phyloP scores from a whole-genome alignment of 2,329 filamentous ascomycete genomes.

The Trichoderma pleuroti region DNA sequence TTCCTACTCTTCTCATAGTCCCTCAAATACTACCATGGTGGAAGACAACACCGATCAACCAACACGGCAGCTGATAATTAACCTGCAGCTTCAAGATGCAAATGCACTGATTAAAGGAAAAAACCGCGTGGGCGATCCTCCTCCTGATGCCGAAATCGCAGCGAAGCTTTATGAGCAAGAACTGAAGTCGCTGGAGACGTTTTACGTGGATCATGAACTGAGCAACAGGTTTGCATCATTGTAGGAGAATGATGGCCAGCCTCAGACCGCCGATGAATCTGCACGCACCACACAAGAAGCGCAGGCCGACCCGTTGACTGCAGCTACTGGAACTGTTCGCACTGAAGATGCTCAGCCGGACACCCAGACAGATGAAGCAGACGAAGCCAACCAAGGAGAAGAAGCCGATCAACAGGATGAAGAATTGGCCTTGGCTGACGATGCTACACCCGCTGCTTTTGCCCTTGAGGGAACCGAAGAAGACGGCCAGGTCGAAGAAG shows the following conservation, averaged over 20 bases:
- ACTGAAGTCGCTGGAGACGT: neutral
- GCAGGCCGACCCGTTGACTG: neutral
- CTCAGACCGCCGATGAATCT: neutral
- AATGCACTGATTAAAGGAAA: neutral
- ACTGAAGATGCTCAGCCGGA: neutral
- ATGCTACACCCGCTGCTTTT: too few relatives aligned
- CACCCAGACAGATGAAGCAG: neutral
- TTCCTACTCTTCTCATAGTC: neutral
- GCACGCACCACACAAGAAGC: neutral
- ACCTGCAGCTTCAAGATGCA: neutral
- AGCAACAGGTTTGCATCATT: neutral
- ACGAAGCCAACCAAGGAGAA: neutral
- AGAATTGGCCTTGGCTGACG: too few relatives aligned
- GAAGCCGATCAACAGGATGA: too few relatives aligned
- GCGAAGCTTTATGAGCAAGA: neutral
- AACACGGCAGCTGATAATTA: neutral
- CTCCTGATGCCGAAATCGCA: neutral
- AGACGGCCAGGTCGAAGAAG: neutral
- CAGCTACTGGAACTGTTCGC: neutral
- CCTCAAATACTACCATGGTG: neutral
- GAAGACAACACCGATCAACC: neutral
- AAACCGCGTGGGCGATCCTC: neutral
- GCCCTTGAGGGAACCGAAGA: neutral
- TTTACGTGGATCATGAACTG: neutral
- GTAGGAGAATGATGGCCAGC: neutral